phyloP scores from a whole-genome alignment of 208 protist genomes.

The Jaenimonas drosophilae region DNA sequence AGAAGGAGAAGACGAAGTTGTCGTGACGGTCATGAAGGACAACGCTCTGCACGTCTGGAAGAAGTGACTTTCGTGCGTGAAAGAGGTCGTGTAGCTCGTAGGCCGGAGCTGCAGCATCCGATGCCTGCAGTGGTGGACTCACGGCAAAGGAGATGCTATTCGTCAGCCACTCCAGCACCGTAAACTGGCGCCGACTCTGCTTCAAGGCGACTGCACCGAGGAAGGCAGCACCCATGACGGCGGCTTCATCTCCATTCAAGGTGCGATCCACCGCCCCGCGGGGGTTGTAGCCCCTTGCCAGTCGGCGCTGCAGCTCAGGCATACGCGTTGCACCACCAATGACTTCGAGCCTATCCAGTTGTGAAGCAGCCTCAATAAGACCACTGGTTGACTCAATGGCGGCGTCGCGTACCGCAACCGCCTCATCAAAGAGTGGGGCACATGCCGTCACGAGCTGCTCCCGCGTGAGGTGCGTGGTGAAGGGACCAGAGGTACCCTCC shows the following conservation, averaged over 20 bases:
- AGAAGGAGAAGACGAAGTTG: slow-evolving; percentile 21
- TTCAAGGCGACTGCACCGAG: slow-evolving; percentile 21
- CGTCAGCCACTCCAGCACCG: slow-evolving; percentile 32
- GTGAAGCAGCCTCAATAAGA: neutral
- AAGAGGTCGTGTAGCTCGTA: too few species aligned
- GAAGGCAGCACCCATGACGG: slow-evolving; percentile 50
- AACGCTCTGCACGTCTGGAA: slow-evolving; percentile 18
- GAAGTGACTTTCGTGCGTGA: slow-evolving; percentile 6
- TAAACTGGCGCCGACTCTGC: slow-evolving; percentile 7
- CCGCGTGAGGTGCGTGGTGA: slow-evolving; percentile 38
- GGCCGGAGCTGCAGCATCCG: too few species aligned
- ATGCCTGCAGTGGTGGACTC: too few species aligned
- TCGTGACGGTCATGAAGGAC: slow-evolving; percentile 13
- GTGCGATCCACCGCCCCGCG: slow-evolving; percentile 43
- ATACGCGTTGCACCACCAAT: slow-evolving; percentile 77
- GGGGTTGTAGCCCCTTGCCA: slow-evolving; percentile 18
- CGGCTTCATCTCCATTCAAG: slow-evolving; percentile 82
- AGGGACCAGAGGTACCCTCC: slow-evolving; percentile 11
- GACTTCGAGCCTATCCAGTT: slow-evolving; percentile 53
- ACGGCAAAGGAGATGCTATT: slow-evolving; percentile 33
- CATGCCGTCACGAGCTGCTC: slow-evolving; percentile 62
- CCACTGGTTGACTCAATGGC: neutral
- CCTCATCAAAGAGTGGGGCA: slow-evolving; percentile 40
- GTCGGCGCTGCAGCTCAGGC: slow-evolving; percentile 35
- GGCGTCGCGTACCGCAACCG: slow-evolving; percentile 23